phyloP scores from a whole-genome alignment of 108 stramenopile species.

The Conticribra guillardii region DNA sequence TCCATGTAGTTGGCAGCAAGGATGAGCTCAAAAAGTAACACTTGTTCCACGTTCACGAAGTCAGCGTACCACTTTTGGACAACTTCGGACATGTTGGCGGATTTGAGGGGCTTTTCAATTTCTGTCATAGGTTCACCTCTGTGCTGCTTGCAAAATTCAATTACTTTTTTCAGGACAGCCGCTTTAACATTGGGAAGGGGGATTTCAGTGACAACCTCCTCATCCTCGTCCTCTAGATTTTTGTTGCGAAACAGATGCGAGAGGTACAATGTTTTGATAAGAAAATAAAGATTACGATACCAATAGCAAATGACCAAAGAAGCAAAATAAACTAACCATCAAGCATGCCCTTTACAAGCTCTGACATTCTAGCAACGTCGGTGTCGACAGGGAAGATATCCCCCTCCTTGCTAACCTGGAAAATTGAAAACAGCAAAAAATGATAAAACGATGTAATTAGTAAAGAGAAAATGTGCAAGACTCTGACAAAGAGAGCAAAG shows the following conservation, averaged over 20 bases:
- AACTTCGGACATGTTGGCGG: conserved; percentile 95
- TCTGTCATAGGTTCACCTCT: conserved; percentile 96
- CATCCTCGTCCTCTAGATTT: conserved; percentile 75
- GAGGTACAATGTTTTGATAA: no score
- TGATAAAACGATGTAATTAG: background rate
- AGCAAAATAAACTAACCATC: conserved; percentile 62
- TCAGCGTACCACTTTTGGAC: conserved; percentile 99
- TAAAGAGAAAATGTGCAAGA: background rate
- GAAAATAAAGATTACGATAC: no score
- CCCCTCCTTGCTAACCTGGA: conserved; percentile 94
- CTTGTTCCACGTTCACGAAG: conserved; percentile 98
- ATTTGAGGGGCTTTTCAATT: conserved; percentile 99
- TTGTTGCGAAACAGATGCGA: background rate
- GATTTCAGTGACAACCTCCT: conserved; percentile 92
- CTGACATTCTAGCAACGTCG: conserved; percentile 96
- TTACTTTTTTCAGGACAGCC: conserved; percentile 94
- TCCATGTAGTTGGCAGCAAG: conserved; percentile 99
- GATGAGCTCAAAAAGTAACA: conserved; percentile 98
- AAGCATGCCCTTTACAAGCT: conserved; percentile 98
- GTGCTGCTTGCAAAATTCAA: conserved; percentile 97
- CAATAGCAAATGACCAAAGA: conserved; percentile 11
- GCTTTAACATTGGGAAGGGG: conserved; percentile 99
- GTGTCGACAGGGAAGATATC: conserved; percentile 91
- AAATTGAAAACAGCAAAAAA: background rate
- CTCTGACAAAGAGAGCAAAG: background rate